Base-by-base conservation (phyloP, 495 filamentous ascomycete species). In the Aspergillus affinis region DNA sequence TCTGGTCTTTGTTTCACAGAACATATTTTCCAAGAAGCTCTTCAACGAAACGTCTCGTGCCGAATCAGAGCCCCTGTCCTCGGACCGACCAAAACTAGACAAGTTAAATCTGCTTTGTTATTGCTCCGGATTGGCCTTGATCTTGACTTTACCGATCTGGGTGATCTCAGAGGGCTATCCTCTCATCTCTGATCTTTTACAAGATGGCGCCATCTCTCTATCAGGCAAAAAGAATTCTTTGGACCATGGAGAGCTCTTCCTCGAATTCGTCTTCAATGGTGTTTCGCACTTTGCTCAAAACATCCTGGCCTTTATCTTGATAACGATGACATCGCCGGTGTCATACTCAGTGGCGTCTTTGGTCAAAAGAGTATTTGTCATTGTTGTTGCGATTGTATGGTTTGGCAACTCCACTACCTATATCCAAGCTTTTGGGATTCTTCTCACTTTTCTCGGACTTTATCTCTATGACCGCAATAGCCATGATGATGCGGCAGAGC, bases 11-110 rank as follows among this genome's bases (percentile, higher is more conserved):
- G 94, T 99, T 17, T 96, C 92, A 0, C 94, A 99, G 69, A 99
- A 99, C 69, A 99, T 99, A 57, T 97, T 97, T 65, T 97, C 93
- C 17, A 99, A 99, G 72, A 91, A 91, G 57, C 84, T 99, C n/a
- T 99, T 99, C 82, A 98, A 97, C 70, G 92, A 97, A 72, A 92
- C 89, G 23, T 88, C 91, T 9, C 82, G 83, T 19, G 87, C 88
- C 2, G 92, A 97, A 72, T 83, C 86, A 17, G 88, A 95, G 19
- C 82, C 85, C 2, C 71, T 79, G 30, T 71, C 71, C 29, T 74
- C 71, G 19, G 84, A 81, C 59, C 69, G 76, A 54, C 84, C 85
- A 48, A 98, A 97, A 76, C 81, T 97, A 41, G 94, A 99, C 75
- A 98, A 98, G 72, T 83, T 99, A 29, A 99, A 99, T 66, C 81